Conservation (phyloP, 169 alveolate species). For the Condylostoma magnum region DNA sequence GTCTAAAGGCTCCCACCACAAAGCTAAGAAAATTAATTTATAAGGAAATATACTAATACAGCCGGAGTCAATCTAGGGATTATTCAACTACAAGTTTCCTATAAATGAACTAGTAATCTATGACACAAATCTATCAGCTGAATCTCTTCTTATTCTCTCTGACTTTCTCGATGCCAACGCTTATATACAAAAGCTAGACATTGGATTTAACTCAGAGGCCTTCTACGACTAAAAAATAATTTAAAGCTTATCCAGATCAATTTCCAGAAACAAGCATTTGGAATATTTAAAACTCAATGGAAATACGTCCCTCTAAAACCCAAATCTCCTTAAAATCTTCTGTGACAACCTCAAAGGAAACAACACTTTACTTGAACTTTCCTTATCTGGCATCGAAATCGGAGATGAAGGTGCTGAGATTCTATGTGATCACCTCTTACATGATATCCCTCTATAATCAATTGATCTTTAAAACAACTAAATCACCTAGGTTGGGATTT, state of each 20-base stretch:
- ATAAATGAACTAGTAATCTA: slow-evolving; percentile 1
- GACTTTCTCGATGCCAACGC: neutral
- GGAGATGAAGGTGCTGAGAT: neutral
- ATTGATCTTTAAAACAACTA: slow-evolving; percentile 12
- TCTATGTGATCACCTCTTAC: neutral
- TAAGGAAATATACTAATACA: slow-evolving; percentile 10
- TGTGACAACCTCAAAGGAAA: slow-evolving; percentile 5
- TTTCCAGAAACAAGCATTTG: neutral
- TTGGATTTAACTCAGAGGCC: slow-evolving; percentile 2
- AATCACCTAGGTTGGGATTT: neutral
- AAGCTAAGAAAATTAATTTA: neutral
- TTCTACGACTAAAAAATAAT: neutral
- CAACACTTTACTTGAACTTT: neutral
- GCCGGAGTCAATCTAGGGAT: neutral
- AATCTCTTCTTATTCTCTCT: slow-evolving; percentile 1
- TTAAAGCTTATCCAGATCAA: neutral
- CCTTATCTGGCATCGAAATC: neutral
- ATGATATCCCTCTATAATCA: neutral
- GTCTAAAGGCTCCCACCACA: neutral
- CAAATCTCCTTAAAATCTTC: neutral
- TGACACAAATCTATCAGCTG: slow-evolving; percentile 21
- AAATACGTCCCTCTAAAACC: neutral
- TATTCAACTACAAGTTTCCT: neutral
- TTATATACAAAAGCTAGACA: neutral
- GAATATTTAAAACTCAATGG: slow-evolving; percentile 21